Percentiles rank a stretch among this genome's conserved stretches.
Conservation (phyloP, 441 rosid species). For the Viola pubescens region DNA sequence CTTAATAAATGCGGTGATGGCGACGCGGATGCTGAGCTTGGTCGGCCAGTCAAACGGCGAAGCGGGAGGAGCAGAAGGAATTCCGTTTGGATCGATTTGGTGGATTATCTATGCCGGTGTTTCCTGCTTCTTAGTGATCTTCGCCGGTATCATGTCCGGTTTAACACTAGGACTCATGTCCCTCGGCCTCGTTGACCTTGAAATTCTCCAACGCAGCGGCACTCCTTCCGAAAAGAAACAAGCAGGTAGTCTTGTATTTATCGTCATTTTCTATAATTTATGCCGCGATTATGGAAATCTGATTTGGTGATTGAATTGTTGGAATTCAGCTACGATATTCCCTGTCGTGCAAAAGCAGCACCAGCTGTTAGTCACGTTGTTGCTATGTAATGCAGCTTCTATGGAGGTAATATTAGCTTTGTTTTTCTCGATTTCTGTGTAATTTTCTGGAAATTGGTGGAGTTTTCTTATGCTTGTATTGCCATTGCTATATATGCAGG, state of each 20-base stretch:
- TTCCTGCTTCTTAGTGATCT: constrained; percentile 72
- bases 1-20: constrained; percentile 46
- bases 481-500: constrained; percentile 38
- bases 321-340: constrained; percentile 50
- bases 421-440: neutral
- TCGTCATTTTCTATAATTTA: neutral
- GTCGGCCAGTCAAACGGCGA: constrained; percentile 24
- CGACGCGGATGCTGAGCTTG: constrained; percentile 43
- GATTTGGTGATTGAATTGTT: neutral
- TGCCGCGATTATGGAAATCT: neutral
- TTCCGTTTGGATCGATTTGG: constrained; percentile 42
- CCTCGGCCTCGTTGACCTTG: constrained; percentile 76
- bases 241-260: constrained; percentile 35
- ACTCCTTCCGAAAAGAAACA: constrained; percentile 63
- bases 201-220: constrained; percentile 79
- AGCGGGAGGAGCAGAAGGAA: constrained; percentile 17
- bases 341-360: constrained; percentile 96
- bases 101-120: constrained; percentile 65
- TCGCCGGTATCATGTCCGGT: constrained; percentile 89
- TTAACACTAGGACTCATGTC: constrained; percentile 84
- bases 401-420: constrained; percentile 68
- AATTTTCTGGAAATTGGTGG: neutral
- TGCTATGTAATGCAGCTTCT: constrained; percentile 74
- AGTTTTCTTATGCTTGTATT: neutral
- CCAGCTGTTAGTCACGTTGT: constrained; percentile 87